A percentile compares a stretch with the other conserved stretches of the same genome.
Evolutionary conservation across 352 stramenopile genomes (phyloP).

Genomic region (Phytophthora europaea): DNA sequence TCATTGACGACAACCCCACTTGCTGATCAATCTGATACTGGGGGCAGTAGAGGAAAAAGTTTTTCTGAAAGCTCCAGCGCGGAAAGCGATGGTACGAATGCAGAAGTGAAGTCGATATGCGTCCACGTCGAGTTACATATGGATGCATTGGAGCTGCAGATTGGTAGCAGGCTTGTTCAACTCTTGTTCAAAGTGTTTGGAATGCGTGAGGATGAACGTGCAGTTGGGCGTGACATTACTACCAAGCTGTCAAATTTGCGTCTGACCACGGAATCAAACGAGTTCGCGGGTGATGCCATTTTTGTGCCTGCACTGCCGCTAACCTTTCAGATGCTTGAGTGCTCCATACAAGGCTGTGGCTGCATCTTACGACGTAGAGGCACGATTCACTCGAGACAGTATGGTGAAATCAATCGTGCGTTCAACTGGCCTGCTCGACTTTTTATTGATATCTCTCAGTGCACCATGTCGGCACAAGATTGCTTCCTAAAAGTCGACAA

Average conservation of each 20-base stretch:
- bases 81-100: conserved; percentile 10
- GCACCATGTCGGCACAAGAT: conserved; percentile 39
- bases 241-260: conserved; percentile 46
- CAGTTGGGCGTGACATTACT: conserved; percentile 33
- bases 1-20: conserved; percentile 28
- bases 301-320: conserved; percentile 74
- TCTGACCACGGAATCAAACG: conserved; percentile 71
- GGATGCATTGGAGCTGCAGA: conserved; percentile 63
- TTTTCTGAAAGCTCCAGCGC: conserved; percentile 30
- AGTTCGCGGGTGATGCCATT: conserved; percentile 69
- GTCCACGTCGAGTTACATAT: conserved; percentile 55
- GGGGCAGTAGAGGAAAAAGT: conserved; percentile 24
- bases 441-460: conserved; percentile 54
- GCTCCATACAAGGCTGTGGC: conserved; percentile 64
- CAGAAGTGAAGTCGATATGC: not conserved
- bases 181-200: conserved; percentile 45
- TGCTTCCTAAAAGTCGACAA: conserved; percentile 50
- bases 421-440: conserved; percentile 28
- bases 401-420: not conserved
- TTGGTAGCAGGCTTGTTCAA: conserved; percentile 48
- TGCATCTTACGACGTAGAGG: conserved; percentile 39
- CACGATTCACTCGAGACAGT: not conserved
- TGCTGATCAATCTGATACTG: not conserved
- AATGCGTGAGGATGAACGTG: not conserved
- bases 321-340: conserved; percentile 81